Evolutionary conservation across 2,329 filamentous ascomycete genomes (phyloP).

Genomic region (Calonectria pseudoturangicola): DNA sequence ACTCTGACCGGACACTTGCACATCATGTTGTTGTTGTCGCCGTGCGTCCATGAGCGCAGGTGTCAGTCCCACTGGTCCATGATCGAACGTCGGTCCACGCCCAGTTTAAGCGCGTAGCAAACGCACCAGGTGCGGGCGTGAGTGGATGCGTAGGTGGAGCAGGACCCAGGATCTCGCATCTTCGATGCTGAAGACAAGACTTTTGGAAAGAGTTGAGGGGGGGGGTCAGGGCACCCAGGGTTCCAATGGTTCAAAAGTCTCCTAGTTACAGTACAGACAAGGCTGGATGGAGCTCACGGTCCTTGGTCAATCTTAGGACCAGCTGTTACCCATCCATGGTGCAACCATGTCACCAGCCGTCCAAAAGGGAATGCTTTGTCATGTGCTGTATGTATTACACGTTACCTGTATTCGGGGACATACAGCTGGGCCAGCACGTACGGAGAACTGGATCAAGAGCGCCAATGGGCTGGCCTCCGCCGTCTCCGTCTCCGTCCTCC

Average conservation of each 20-base stretch:
- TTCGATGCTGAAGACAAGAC: constrained; percentile 43
- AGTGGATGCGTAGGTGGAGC: constrained; percentile 50
- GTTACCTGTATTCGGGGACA: constrained; percentile 15
- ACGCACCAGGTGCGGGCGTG: constrained; percentile 51
- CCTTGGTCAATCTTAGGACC: constrained; percentile 38
- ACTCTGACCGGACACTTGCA: constrained; percentile 30
- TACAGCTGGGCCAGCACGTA: constrained; percentile 19
- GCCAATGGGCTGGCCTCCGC: constrained; percentile 40
- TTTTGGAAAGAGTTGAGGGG: constrained; percentile 32
- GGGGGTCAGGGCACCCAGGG: constrained; percentile 46
- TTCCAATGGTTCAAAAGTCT: constrained; percentile 26
- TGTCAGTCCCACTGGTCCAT: constrained; percentile 33
- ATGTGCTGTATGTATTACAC: constrained; percentile 1
- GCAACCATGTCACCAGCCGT: constrained; percentile 29
- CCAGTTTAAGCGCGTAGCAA: constrained; percentile 48
- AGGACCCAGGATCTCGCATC: constrained; percentile 39
- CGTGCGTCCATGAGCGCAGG: constrained; percentile 30
- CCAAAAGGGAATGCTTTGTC: constrained; percentile 14
- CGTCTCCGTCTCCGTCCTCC: constrained; percentile 27
- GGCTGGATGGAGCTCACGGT: constrained; percentile 37
- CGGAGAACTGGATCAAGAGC: constrained; percentile 11
- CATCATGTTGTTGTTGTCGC: constrained; percentile 25
- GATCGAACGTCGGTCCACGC: constrained; percentile 36
- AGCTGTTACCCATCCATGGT: constrained; percentile 24
- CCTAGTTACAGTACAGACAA: constrained; percentile 27